These are phyloP conservation scores for Coemansia sp. DNA, from an alignment of 371 early-diverging fungal genomes.

Conservation along the genomic window DNA sequence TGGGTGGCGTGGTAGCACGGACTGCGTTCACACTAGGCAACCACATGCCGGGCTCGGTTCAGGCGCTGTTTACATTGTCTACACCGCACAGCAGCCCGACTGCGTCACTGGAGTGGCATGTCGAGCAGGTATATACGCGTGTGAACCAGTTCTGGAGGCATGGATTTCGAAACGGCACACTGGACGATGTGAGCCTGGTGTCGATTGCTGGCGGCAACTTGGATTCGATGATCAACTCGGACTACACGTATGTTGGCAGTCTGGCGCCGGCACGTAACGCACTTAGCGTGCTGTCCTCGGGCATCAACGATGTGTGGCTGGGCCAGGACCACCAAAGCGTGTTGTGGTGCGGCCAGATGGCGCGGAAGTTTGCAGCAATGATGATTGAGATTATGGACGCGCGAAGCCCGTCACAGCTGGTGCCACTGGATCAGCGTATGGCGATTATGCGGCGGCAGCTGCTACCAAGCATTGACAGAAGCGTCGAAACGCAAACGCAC, in stretches of 20 bases:
- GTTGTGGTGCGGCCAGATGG: constrained; percentile 92
- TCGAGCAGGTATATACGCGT: constrained; percentile 71
- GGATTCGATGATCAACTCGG: constrained; percentile 82
- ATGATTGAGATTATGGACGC: constrained; percentile 70
- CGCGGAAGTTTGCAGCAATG: constrained; percentile 59
- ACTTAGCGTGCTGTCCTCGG: constrained; percentile 76
- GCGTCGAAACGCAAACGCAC: not conserved
- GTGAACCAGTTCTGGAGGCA: constrained; percentile 75
- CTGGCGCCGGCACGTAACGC: constrained; percentile 71
- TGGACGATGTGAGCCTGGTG: constrained; percentile 66
- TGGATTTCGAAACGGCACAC: constrained; percentile 51
- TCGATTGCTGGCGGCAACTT: constrained; percentile 91
- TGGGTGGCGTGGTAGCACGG: constrained; percentile 96
- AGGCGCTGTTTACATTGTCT: constrained; percentile 84
- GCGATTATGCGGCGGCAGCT: constrained; percentile 59
- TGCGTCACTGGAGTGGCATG: constrained; percentile 72
- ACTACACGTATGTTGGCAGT: constrained; percentile 70
- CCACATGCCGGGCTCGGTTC: constrained; percentile 72
- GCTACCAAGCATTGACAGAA: constrained; percentile 59
- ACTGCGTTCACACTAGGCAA: constrained; percentile 72
- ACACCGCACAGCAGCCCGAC: constrained; percentile 90
- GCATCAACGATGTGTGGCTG: constrained; percentile 86
- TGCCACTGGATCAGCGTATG: constrained; percentile 65
- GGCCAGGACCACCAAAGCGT: constrained; percentile 86
- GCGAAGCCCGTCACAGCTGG: constrained; percentile 63